Conservation (phyloP, 2,329 filamentous ascomycete genomes). For the Penicillium italicum region DNA sequence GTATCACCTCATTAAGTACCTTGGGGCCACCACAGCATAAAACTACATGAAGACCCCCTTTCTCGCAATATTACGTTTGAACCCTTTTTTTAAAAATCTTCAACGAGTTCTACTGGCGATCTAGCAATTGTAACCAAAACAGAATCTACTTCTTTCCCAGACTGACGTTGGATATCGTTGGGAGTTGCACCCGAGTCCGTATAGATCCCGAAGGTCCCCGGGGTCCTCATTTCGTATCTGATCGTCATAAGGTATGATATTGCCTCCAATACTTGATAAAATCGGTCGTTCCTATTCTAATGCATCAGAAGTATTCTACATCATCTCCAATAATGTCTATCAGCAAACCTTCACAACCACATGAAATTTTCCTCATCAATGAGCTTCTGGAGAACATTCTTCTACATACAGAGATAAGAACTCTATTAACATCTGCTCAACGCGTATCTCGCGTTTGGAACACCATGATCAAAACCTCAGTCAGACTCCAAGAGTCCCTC, state of each 20-base stretch:
- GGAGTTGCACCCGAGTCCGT: background rate
- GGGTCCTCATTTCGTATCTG: conserved; percentile 8
- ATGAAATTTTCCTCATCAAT: conserved; percentile 5
- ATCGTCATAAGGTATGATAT: conserved; percentile 4
- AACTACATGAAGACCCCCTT: background rate
- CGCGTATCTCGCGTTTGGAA: conserved; percentile 4
- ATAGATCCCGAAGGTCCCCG: conserved; percentile 3
- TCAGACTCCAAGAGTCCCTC: conserved; percentile 1
- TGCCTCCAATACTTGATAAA: background rate
- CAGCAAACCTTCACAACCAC: background rate
- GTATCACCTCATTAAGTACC: conserved; percentile 8
- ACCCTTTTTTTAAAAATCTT: background rate
- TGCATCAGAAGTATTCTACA: background rate
- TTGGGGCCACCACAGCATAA: background rate
- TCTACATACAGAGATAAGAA: conserved; percentile 6
- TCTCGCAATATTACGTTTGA: background rate
- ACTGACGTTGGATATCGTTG: background rate
- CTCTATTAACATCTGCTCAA: conserved; percentile 7
- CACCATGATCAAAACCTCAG: background rate
- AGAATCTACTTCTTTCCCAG: background rate
- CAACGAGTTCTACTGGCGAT: background rate
- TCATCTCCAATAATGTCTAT: conserved; percentile 1
- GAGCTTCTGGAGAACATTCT: conserved; percentile 7
- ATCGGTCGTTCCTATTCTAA: background rate
- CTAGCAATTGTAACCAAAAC: background rate